A percentile compares a stretch with the other conserved stretches of the same genome.
phyloP scores from a whole-genome alignment of 2,329 filamentous ascomycete species.

The Curvularia verruculosa region DNA sequence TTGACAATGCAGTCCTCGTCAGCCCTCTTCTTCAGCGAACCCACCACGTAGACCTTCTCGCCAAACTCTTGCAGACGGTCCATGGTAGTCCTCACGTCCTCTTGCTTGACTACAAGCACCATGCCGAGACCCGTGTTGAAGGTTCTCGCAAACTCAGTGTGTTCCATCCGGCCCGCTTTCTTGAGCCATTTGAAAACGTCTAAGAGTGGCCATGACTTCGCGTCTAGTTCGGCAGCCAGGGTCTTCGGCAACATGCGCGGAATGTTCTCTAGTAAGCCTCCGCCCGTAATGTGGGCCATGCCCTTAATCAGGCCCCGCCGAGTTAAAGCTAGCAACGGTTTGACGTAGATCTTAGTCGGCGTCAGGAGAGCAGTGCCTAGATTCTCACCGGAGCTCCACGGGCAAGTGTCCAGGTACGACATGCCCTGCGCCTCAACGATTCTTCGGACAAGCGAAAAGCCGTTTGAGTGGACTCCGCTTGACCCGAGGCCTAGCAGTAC shows the following conservation, averaged over 20 bases:
- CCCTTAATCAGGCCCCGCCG: constrained; percentile 77
- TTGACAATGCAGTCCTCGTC: constrained; percentile 64
- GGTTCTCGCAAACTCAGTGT: constrained; percentile 83
- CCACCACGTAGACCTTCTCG: constrained; percentile 79
- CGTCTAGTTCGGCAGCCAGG: constrained; percentile 82
- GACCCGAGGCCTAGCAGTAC: constrained; percentile 85
- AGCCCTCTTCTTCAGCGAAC: constrained; percentile 67
- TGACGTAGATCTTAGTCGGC: constrained; percentile 93
- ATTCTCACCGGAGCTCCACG: constrained; percentile 70
- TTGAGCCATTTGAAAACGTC: constrained; percentile 89
- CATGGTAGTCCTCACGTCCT: constrained; percentile 66
- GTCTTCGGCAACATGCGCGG: constrained; percentile 85
- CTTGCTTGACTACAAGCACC: constrained; percentile 78
- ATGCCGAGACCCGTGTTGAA: constrained; percentile 97
- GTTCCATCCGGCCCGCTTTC: constrained; percentile 69
- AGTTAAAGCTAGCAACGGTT: constrained; percentile 71
- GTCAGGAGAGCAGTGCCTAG: constrained; percentile 82
- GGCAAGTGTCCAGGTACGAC: constrained; percentile 72
- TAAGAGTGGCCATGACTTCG: constrained; percentile 74
- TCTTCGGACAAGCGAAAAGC: constrained; percentile 93
- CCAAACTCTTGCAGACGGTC: constrained; percentile 68
- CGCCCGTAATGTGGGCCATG: constrained; percentile 95
- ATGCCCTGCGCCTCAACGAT: constrained; percentile 78
- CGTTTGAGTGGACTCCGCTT: constrained; percentile 91
- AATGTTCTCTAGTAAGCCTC: constrained; percentile 90